phyloP scores from a whole-genome alignment of 2,329 filamentous ascomycete species.

The Penicillium brasilianum region DNA sequence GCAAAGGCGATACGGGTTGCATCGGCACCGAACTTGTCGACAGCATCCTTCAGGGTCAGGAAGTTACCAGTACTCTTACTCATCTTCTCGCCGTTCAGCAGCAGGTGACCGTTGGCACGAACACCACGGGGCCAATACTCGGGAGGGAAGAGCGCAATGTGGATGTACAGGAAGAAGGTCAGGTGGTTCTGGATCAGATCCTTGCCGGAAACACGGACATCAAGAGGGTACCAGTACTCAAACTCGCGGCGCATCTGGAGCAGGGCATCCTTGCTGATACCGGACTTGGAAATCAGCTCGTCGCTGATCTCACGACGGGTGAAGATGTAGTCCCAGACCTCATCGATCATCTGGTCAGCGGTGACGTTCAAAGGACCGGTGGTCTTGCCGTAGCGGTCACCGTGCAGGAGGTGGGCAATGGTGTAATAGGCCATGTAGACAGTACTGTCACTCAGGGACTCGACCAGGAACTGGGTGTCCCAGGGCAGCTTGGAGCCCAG shows the following conservation, averaged over 20 bases:
- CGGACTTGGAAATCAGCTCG: constrained; percentile 66
- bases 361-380: constrained; percentile 71
- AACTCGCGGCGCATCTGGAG: constrained; percentile 87
- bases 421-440: constrained; percentile 76
- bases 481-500: constrained; percentile 93
- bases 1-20: constrained; percentile 89
- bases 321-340: constrained; percentile 97
- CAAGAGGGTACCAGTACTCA: constrained; percentile 95
- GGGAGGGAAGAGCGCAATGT: constrained; percentile 83
- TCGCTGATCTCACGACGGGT: constrained; percentile 72
- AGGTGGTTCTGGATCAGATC: constrained; percentile 92
- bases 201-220: constrained; percentile 87
- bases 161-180: constrained; percentile 94
- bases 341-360: constrained; percentile 87
- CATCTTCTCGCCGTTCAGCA: constrained; percentile 99
- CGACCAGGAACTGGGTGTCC: constrained; percentile 88
- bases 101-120: constrained; percentile 88
- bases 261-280: constrained; percentile 75
- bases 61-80: constrained; percentile 97
- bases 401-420: constrained; percentile 70
- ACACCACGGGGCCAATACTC: constrained; percentile 88
- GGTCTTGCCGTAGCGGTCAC: constrained; percentile 81
- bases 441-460: constrained; percentile 88
- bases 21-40: constrained; percentile 92
- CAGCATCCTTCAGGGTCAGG: constrained; percentile 83